Evolutionary conservation across 805 yeast genomes (phyloP).

Genomic region (Yarrowia deformans): DNA sequence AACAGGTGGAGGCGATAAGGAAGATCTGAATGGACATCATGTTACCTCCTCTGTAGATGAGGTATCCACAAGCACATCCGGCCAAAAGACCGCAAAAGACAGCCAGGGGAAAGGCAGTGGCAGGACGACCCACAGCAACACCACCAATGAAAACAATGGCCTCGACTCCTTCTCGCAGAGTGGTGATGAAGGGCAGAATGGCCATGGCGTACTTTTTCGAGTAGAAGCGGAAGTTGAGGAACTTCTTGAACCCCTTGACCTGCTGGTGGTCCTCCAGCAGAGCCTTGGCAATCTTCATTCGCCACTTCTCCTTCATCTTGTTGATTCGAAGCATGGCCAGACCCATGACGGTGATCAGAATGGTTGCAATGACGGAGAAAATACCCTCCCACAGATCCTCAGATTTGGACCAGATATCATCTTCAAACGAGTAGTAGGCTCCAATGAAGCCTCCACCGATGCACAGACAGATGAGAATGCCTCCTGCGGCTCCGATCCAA

Average conservation of each 20-base stretch:
- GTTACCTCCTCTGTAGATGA: conserved; percentile 84
- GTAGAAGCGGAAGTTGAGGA: conserved; percentile 54
- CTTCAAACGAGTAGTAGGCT: conserved; percentile 80
- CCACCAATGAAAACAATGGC: conserved; percentile 97
- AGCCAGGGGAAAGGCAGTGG: conserved; percentile 89
- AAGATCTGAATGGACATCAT: conserved; percentile 84
- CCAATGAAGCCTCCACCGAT: conserved; percentile 96
- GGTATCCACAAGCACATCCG: conserved; percentile 73
- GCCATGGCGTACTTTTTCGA: conserved; percentile 85
- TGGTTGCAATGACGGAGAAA: conserved; percentile 90
- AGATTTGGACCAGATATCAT: conserved; percentile 83
- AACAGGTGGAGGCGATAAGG: conserved; percentile 84
- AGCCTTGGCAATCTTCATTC: conserved; percentile 89
- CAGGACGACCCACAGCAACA: conserved; percentile 75
- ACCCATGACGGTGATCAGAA: conserved; percentile 92
- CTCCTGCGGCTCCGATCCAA: conserved; percentile 80
- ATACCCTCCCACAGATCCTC: conserved; percentile 98
- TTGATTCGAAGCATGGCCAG: conserved; percentile 94
- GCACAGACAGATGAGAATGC: conserved; percentile 78
- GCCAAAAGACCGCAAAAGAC: conserved; percentile 85
- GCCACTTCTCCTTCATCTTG: conserved; percentile 97
- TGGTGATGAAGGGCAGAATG: conserved; percentile 86
- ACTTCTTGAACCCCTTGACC: conserved; percentile 56
- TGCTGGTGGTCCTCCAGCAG: conserved; percentile 70
- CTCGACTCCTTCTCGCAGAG: conserved; percentile 95